phyloP scores from a whole-genome alignment of 1,284 basidiomycete species.

The Leccinum variabile region DNA sequence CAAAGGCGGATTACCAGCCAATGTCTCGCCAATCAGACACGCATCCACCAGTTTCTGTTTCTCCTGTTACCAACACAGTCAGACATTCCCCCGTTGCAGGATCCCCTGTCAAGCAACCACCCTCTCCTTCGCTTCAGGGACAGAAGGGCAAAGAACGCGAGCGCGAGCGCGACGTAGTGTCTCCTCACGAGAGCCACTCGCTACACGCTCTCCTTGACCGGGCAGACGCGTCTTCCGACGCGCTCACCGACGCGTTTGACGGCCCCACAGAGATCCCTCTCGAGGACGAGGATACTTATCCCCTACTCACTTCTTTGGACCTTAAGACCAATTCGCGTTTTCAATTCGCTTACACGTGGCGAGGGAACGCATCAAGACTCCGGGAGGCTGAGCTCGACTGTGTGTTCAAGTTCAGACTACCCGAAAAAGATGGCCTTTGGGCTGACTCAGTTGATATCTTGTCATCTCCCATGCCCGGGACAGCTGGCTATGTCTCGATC shows the following conservation, averaged over 20 bases:
- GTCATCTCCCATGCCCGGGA: slow-evolving; percentile 12
- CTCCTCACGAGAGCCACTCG: slow-evolving; percentile 4
- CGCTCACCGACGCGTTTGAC: slow-evolving; percentile 15
- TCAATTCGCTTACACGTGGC: slow-evolving; percentile 25
- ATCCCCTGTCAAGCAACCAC: background rate
- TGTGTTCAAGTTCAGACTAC: background rate
- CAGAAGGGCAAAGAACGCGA: slow-evolving; percentile 26
- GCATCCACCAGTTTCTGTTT: background rate
- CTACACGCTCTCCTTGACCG: background rate
- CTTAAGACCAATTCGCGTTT: slow-evolving; percentile 28
- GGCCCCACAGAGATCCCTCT: slow-evolving; percentile 18
- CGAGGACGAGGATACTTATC: slow-evolving; percentile 18
- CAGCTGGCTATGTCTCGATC: slow-evolving; percentile 14
- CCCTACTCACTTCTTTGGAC: slow-evolving; percentile 18
- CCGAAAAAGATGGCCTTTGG: slow-evolving; percentile 11
- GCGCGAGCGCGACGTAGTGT: slow-evolving; percentile 11
- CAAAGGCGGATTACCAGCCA: slow-evolving; percentile 25
- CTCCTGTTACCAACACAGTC: background rate
- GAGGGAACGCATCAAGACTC: slow-evolving; percentile 19
- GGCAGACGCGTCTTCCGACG: background rate
- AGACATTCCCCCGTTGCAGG: background rate
- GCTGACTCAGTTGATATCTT: background rate
- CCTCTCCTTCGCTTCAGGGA: background rate
- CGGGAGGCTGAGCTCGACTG: slow-evolving; percentile 10
- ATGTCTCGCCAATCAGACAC: background rate